These are phyloP conservation scores for Fusarium haematococcum DNA, from an alignment of 2,329 filamentous ascomycete genomes.

Conservation along the genomic window DNA sequence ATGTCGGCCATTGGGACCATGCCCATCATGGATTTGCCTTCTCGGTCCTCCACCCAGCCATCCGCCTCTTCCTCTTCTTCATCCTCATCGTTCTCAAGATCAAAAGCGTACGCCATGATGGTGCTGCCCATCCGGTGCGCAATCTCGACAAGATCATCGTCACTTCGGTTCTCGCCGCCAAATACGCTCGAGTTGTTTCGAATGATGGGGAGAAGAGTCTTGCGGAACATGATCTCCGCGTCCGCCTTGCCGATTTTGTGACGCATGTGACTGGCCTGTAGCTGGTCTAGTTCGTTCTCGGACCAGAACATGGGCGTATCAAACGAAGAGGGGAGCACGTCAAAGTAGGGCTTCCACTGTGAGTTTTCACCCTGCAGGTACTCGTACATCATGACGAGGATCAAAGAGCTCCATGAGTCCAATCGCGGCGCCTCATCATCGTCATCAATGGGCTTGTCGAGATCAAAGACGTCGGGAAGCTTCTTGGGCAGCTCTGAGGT, in stretches of 20 bases:
- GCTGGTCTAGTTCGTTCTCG: slow-evolving; percentile 73
- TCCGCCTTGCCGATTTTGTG: slow-evolving; percentile 80
- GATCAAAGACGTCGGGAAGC: slow-evolving; percentile 66
- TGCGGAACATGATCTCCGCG: slow-evolving; percentile 76
- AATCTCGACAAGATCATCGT: slow-evolving; percentile 60
- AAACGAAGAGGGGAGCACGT: slow-evolving; percentile 77
- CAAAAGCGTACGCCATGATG: slow-evolving; percentile 95
- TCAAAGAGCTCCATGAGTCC: slow-evolving; percentile 70
- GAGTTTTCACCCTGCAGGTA: slow-evolving; percentile 69
- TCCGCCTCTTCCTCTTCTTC: slow-evolving; percentile 70
- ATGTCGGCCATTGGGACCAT: slow-evolving; percentile 95
- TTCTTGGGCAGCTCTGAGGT: slow-evolving; percentile 75
- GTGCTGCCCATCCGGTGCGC: slow-evolving; percentile 87
- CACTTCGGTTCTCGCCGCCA: slow-evolving; percentile 50
- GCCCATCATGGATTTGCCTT: slow-evolving; percentile 73
- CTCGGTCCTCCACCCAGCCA: slow-evolving; percentile 74
- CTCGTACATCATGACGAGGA: slow-evolving; percentile 86
- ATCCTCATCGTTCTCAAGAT: slow-evolving; percentile 72
- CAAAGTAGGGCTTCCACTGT: slow-evolving; percentile 82
- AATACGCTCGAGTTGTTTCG: slow-evolving; percentile 60
- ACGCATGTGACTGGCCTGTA: slow-evolving; percentile 82
- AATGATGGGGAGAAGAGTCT: slow-evolving; percentile 64
- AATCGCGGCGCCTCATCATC: slow-evolving; percentile 53
- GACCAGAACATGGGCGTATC: slow-evolving; percentile 94
- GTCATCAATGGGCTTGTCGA: slow-evolving; percentile 50